A percentile compares a stretch with the other conserved stretches of the same genome.
These are phyloP conservation scores for Claviceps spartinae DNA, from an alignment of 2,329 filamentous ascomycete species.

Conservation along the genomic window DNA sequence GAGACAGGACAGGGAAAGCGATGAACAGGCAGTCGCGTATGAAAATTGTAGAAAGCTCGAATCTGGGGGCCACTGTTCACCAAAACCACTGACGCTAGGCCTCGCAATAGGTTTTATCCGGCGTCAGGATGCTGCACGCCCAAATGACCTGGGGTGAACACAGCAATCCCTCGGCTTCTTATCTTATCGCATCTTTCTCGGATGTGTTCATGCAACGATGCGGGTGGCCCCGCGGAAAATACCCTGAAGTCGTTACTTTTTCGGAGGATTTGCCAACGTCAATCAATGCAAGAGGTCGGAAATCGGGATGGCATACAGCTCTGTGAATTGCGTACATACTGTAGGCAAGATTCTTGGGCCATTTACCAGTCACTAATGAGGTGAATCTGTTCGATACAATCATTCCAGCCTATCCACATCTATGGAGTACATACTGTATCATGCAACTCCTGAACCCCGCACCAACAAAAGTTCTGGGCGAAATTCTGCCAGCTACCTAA, in stretches of 20 bases:
- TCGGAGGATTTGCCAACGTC: neutral
- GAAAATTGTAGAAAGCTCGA: constrained; percentile 26
- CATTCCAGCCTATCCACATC: neutral
- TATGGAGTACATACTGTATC: neutral
- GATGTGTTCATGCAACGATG: neutral
- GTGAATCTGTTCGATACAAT: neutral
- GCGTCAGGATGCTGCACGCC: constrained; percentile 6
- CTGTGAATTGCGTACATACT: neutral
- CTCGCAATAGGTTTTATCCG: constrained; percentile 23
- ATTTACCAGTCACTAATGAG: neutral
- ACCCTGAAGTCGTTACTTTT: neutral
- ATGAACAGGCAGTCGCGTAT: constrained; percentile 15
- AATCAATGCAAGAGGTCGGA: neutral
- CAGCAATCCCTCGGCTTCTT: neutral
- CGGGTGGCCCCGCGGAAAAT: neutral
- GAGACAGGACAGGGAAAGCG: neutral
- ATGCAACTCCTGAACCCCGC: neutral
- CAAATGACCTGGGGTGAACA: constrained; percentile 3
- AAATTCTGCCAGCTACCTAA: too few relatives aligned
- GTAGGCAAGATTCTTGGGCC: neutral
- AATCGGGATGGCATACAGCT: neutral
- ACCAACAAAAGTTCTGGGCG: neutral
- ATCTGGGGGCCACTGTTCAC: constrained; percentile 25
- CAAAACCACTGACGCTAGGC: constrained; percentile 30
- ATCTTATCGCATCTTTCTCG: constrained; percentile 9